These are phyloP conservation scores for Peterozyma xylosa DNA, from an alignment of 805 yeast species.

Conservation along the genomic window DNA sequence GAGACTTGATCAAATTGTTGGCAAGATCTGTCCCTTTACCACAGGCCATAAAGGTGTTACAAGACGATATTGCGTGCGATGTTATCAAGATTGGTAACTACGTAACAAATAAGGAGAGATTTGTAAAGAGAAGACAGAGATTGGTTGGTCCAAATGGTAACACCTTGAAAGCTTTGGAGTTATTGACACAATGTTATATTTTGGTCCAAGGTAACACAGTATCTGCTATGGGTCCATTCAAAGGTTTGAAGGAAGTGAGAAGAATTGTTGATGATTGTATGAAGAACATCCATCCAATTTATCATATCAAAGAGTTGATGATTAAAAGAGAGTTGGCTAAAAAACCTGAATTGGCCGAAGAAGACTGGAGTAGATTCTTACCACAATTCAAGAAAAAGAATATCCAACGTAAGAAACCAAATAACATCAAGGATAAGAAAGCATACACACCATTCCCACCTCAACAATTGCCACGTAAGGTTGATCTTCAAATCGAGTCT, in stretches of 20 bases:
- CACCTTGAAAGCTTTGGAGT: constrained; percentile 90
- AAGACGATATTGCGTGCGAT: constrained; percentile 93
- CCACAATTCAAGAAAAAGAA: constrained; percentile 96
- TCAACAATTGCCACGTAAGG: constrained; percentile 91
- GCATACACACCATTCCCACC: constrained; percentile 99
- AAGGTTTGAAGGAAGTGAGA: constrained; percentile 86
- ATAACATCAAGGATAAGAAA: constrained; percentile 52
- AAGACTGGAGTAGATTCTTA: constrained; percentile 94
- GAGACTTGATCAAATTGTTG: constrained; percentile 87
- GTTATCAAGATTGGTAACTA: constrained; percentile 90
- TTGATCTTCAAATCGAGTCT: constrained; percentile 94
- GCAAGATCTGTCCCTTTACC: constrained; percentile 97
- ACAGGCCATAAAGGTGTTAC: constrained; percentile 85
- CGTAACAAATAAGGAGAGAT: constrained; percentile 86
- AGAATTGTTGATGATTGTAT: constrained; percentile 97
- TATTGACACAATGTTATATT: constrained; percentile 91
- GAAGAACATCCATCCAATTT: constrained; percentile 95
- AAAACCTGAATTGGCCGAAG: constrained; percentile 91
- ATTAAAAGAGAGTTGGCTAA: constrained; percentile 91
- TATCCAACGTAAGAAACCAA: constrained; percentile 88
- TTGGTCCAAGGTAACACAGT: constrained; percentile 97
- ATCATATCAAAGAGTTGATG: constrained; percentile 95
- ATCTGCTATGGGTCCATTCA: constrained; percentile 92
- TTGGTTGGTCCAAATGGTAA: constrained; percentile 96
- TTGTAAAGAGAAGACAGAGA: constrained; percentile 92